These are phyloP conservation scores for Gossypium bickii DNA, from an alignment of 345 rosid genomes.

Conservation along the genomic window DNA sequence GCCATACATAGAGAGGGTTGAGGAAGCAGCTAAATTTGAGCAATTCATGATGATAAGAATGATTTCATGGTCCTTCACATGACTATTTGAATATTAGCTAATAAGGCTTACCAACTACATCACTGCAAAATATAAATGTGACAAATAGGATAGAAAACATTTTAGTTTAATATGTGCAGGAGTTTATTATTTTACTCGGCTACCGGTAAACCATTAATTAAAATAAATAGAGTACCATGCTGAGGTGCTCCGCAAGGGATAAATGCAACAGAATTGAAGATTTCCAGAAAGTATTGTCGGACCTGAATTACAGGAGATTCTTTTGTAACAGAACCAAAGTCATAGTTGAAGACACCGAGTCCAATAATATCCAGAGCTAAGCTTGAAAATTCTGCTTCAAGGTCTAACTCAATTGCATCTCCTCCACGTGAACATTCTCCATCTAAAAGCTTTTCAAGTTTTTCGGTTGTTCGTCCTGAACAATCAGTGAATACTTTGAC, in stretches of 20 bases:
- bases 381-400: slow-evolving; percentile 93
- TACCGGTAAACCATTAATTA: not conserved
- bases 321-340: slow-evolving; percentile 87
- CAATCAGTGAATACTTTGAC: slow-evolving; percentile 69
- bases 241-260: not conserved
- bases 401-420: slow-evolving; percentile 59
- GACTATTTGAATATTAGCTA: not conserved
- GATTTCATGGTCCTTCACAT: not conserved
- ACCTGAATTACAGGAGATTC: slow-evolving; percentile 98
- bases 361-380: slow-evolving; percentile 95
- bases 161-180: not conserved
- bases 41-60: not conserved
- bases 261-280: not conserved
- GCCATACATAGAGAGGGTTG: not conserved
- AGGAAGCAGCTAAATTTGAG: slow-evolving; percentile 1
- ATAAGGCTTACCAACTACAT: not conserved
- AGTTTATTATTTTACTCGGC: not conserved
- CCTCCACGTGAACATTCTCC: slow-evolving; percentile 36
- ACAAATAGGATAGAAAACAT: not conserved
- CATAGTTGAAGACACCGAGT: slow-evolving; percentile 86
- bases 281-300: slow-evolving; percentile 5
- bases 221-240: slow-evolving; percentile 7
- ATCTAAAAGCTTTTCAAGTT: slow-evolving; percentile 64
- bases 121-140: not conserved
- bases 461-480: slow-evolving; percentile 63